Evolutionary conservation across 805 yeast species (phyloP), one percentile per base, ranked within the genome.

Genomic region (Lachancea sp.): DNA sequence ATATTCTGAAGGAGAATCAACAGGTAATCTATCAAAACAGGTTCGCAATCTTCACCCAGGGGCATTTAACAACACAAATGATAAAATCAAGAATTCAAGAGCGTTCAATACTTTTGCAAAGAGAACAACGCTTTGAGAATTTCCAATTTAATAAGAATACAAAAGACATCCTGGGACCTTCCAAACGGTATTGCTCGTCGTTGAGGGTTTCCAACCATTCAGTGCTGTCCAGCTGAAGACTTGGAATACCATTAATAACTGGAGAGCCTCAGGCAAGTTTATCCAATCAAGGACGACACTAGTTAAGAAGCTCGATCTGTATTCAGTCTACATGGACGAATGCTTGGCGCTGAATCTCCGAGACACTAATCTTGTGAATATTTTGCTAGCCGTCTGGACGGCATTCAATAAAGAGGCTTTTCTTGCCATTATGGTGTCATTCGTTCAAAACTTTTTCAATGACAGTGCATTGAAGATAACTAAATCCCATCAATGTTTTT

Each of bases 401-500:
- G 31, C 36, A n/a, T 11, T 17, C 12, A 24, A 23, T 31, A 24
- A 32, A 9, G 38, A 34, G 6, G 30, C 40, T 7, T 34, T 19
- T 22, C 20, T 38, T 28, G 40, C 29, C 20, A 15, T 41, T n/a
- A 13, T 37, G 28, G 45, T 36, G 6, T 36, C 45, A 6, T 41
- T 41, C 17, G 45, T 41, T n/a, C 45, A 41, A 11, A 25, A 36
- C 19, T 11, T 35, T 31, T 11, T 21, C 37, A 28, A 42, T 29
- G 22, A 11, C 11, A 29, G 13, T 19, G 13, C 15, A 17, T 24
- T 20, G 29, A 36, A 29, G 34, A 29, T 28, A 28, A 15, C 28
- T n/a, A 19, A 13, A 18, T 36, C 20, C n/a, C n/a, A n/a, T n/a
- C n/a, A n/a, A n/a, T n/a, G n/a, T 26, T 41, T 16, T 29, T 41